Conservation (phyloP, 352 stramenopile species). For the Pythium rishiriense region DNA sequence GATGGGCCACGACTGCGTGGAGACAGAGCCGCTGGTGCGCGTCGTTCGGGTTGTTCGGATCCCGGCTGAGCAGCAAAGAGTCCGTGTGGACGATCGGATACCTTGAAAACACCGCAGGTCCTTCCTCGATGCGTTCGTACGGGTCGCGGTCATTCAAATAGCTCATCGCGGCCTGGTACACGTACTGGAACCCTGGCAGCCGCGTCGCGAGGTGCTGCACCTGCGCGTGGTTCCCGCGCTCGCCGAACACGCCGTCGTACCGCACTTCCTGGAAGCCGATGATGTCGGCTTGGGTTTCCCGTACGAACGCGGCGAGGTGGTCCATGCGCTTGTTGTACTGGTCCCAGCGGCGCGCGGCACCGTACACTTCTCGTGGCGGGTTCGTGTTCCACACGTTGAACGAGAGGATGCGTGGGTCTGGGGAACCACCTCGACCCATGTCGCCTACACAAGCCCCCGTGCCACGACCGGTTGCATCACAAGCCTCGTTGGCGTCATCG, state of each 20-base stretch:
- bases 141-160: constrained; percentile 63
- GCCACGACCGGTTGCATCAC: too few species aligned
- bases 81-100: constrained; percentile 78
- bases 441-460: neutral
- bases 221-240: constrained; percentile 62
- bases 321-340: constrained; percentile 80
- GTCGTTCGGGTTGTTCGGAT: constrained; percentile 84
- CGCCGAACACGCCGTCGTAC: constrained; percentile 77
- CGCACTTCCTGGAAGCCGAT: constrained; percentile 89
- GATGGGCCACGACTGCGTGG: constrained; percentile 70
- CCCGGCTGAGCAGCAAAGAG: constrained; percentile 77
- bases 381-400: constrained; percentile 93
- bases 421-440: neutral
- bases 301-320: constrained; percentile 63
- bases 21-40: constrained; percentile 83
- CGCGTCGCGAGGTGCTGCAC: constrained; percentile 70
- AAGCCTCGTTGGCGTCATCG: neutral
- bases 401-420: constrained; percentile 65
- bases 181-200: constrained; percentile 75
- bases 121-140: constrained; percentile 85
- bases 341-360: constrained; percentile 47
- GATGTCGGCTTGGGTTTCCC: constrained; percentile 53
- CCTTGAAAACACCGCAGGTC: constrained; percentile 77
- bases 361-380: constrained; percentile 68
- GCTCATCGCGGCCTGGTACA: constrained; percentile 87